Evolutionary conservation across 257 asterid species (phyloP).

Genomic region (Knoxia roxburghii): DNA sequence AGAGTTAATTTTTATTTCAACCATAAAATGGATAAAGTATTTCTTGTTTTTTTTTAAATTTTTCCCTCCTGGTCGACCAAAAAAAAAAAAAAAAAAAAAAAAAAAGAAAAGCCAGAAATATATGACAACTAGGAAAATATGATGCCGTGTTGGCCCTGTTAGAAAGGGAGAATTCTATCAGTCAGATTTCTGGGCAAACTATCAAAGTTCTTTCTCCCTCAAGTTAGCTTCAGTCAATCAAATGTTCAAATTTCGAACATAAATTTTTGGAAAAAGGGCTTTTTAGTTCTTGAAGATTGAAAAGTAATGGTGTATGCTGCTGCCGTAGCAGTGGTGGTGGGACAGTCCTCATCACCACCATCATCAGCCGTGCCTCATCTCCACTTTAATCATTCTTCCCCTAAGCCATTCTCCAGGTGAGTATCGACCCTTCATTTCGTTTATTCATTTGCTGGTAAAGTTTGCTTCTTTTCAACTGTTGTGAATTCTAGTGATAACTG

Average conservation of each 20-base stretch:
- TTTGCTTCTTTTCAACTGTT: neutral
- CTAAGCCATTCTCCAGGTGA: conserved; percentile 16
- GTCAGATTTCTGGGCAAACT: neutral
- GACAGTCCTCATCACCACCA: conserved; percentile 16
- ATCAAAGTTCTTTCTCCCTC: neutral
- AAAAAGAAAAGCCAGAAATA: neutral
- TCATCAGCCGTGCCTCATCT: conserved; percentile 8
- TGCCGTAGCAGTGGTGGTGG: conserved; percentile 12
- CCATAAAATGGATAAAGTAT: no score
- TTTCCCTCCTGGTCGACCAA: neutral
- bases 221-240: neutral
- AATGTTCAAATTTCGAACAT: neutral
- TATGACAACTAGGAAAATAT: neutral
- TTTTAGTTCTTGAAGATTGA: neutral
- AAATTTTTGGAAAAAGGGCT: neutral
- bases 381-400: neutral
- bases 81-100: neutral
- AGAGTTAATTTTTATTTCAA: no score
- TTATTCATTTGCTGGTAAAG: neutral
- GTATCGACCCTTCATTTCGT: neutral
- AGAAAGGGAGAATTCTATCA: neutral
- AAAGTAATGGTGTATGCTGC: conserved; percentile 17
- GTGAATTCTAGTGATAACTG: neutral
- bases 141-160: neutral
- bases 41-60: no score